phyloP scores from a whole-genome alignment of 306 rosid genomes.

The Canavalia ensiformis region DNA sequence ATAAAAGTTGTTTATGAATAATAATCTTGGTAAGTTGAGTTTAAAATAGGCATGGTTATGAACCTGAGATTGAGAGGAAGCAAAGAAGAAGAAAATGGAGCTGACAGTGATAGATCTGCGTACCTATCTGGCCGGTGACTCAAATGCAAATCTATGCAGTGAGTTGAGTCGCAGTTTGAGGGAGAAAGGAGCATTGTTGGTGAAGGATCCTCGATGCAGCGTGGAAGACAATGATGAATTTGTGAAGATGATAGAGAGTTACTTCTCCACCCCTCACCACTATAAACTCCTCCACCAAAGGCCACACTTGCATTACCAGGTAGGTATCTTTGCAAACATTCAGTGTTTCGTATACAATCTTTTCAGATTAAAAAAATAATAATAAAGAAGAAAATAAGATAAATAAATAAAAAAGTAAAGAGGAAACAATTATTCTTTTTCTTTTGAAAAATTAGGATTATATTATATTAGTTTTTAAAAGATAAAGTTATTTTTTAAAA shows the following conservation, averaged over 20 bases:
- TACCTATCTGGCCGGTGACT: slow-evolving; percentile 54
- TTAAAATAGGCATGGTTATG: too few species aligned
- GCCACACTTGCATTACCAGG: slow-evolving; percentile 94
- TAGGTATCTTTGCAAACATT: not conserved
- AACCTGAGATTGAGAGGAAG: too few species aligned
- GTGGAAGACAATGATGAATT: slow-evolving; percentile 88
- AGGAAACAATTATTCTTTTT: too few species aligned
- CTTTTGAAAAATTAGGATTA: too few species aligned
- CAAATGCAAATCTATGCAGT: slow-evolving; percentile 53
- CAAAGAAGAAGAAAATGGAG: slow-evolving; percentile 54
- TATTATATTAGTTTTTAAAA: too few species aligned
- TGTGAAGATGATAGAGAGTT: slow-evolving; percentile 92
- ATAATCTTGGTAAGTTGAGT: too few species aligned
- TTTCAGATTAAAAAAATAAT: too few species aligned
- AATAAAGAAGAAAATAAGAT: too few species aligned
- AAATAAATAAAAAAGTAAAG: too few species aligned
- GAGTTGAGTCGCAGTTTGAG: slow-evolving; percentile 77
- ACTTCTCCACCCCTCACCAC: slow-evolving; percentile 67
- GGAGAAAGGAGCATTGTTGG: slow-evolving; percentile 87
- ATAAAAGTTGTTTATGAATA: too few species aligned
- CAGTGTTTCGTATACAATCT: too few species aligned
- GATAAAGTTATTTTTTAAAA: too few species aligned
- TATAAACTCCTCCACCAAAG: slow-evolving; percentile 83
- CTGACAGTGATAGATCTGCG: slow-evolving; percentile 81
- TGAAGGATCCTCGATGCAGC: slow-evolving; percentile 86